phyloP scores from a whole-genome alignment of 2,329 filamentous ascomycete genomes.

The Dryadomyces quercivorus region DNA sequence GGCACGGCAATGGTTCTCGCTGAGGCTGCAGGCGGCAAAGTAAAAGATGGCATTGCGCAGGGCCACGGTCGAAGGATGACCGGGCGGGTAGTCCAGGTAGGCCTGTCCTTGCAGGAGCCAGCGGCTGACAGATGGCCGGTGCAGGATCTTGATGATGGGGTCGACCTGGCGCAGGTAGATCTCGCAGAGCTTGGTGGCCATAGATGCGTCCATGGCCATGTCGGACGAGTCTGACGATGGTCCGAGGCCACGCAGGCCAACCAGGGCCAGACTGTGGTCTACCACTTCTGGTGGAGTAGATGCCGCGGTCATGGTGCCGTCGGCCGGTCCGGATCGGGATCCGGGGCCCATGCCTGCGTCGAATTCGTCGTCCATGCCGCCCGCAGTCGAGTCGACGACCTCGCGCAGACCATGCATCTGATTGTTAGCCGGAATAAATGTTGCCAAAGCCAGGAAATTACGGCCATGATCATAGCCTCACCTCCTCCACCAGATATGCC shows the following conservation, averaged over 20 bases:
- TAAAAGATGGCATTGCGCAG: background rate
- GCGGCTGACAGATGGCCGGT: slow-evolving; percentile 11
- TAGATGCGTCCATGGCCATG: background rate
- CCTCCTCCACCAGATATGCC: background rate
- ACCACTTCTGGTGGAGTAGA: background rate
- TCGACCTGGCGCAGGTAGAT: slow-evolving; percentile 15
- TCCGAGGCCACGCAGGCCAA: background rate
- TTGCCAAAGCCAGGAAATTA: background rate
- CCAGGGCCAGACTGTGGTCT: background rate
- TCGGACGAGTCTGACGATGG: background rate
- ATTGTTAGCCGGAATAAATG: background rate
- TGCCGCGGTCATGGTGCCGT: background rate
- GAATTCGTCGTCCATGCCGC: background rate
- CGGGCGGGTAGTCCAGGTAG: slow-evolving; percentile 15
- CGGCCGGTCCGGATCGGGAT: background rate
- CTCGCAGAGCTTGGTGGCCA: slow-evolving; percentile 8
- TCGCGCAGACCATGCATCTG: slow-evolving; percentile 1
- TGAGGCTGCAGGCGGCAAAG: slow-evolving; percentile 1
- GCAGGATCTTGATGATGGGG: slow-evolving; percentile 15
- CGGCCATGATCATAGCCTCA: no score
- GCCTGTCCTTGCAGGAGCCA: slow-evolving; percentile 13
- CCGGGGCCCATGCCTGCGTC: background rate
- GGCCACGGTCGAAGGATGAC: slow-evolving; percentile 7
- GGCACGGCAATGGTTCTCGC: background rate
- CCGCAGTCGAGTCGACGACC: background rate